Evolutionary conservation across 2,329 filamentous ascomycete genomes (phyloP).

Genomic region (Sarocladiaceae sp.): DNA sequence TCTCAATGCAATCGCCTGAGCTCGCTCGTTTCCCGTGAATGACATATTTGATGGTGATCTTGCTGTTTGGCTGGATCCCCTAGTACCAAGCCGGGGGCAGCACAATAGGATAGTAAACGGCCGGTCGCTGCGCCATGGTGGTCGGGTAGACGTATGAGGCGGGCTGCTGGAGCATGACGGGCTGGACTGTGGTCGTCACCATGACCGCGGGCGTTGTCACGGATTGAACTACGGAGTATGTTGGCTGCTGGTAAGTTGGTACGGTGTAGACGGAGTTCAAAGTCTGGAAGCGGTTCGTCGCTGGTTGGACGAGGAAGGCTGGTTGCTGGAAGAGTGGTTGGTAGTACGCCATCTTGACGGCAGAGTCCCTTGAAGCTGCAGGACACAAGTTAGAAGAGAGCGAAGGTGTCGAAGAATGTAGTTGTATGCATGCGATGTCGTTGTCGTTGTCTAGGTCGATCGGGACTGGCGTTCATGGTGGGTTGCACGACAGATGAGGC

Average conservation of each 20-base stretch:
- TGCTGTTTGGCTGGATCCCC: too few species aligned
- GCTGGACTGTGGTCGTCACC: not conserved
- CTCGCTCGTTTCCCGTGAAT: not conserved
- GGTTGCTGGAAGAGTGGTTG: constrained; percentile 5
- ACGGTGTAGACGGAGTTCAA: not conserved
- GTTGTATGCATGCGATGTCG: too few species aligned
- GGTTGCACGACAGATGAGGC: too few species aligned
- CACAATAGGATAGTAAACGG: not conserved
- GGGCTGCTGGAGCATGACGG: not conserved
- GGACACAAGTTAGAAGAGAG: not conserved
- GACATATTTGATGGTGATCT: not conserved
- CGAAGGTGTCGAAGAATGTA: not conserved
- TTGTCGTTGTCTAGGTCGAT: too few species aligned
- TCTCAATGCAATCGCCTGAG: not conserved
- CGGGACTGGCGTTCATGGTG: too few species aligned
- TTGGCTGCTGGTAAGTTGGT: not conserved
- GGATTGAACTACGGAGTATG: not conserved
- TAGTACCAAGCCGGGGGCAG: not conserved
- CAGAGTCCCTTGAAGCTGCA: too few species aligned
- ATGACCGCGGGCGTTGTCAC: not conserved
- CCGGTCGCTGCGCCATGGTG: not conserved
- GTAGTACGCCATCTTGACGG: not conserved
- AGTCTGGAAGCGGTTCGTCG: constrained; percentile 3
- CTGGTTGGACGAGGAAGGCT: not conserved
- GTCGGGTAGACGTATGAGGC: not conserved